Percentiles rank a stretch among this genome's conserved stretches.
Conservation (phyloP, 1,284 basidiomycete genomes). For the Farysia itapuensis region DNA sequence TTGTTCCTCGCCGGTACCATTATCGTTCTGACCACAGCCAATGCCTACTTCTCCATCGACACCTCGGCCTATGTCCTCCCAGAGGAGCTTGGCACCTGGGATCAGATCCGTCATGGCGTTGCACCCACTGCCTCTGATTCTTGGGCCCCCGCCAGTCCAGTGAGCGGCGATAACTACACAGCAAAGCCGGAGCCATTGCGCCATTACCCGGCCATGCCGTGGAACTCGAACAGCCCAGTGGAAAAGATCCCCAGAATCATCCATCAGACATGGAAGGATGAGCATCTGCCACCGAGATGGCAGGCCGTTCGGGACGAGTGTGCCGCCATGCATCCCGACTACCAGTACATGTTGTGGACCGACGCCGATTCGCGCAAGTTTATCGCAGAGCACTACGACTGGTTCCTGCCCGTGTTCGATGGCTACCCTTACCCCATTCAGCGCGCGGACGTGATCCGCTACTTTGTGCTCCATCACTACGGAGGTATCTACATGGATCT, state of each 20-base stretch:
- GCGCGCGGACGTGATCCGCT: constrained; percentile 94
- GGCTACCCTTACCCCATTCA: constrained; percentile 91
- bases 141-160: constrained; percentile 38
- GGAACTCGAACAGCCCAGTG: constrained; percentile 27
- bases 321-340: constrained; percentile 69
- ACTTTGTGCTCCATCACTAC: constrained; percentile 89
- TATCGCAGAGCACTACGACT: constrained; percentile 81
- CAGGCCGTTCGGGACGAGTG: constrained; percentile 63
- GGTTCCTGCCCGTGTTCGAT: constrained; percentile 91
- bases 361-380: constrained; percentile 87
- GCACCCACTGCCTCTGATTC: constrained; percentile 37
- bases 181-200: constrained; percentile 25
- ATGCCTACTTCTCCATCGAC: constrained; percentile 81
- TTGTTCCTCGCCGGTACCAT: constrained; percentile 87
- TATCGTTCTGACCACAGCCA: constrained; percentile 84
- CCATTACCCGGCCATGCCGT: constrained; percentile 28
- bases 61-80: constrained; percentile 43
- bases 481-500: constrained; percentile 96
- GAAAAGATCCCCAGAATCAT: constrained; percentile 79
- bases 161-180: constrained; percentile 12
- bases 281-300: constrained; percentile 82
- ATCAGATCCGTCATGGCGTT: constrained; percentile 44
- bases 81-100: constrained; percentile 54
- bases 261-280: constrained; percentile 97
- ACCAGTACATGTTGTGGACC: constrained; percentile 97